Percentiles rank a stretch among this genome's conserved stretches.
Evolutionary conservation across 1,284 basidiomycete genomes (phyloP).

Genomic region (Apiotrichum laibachii): DNA sequence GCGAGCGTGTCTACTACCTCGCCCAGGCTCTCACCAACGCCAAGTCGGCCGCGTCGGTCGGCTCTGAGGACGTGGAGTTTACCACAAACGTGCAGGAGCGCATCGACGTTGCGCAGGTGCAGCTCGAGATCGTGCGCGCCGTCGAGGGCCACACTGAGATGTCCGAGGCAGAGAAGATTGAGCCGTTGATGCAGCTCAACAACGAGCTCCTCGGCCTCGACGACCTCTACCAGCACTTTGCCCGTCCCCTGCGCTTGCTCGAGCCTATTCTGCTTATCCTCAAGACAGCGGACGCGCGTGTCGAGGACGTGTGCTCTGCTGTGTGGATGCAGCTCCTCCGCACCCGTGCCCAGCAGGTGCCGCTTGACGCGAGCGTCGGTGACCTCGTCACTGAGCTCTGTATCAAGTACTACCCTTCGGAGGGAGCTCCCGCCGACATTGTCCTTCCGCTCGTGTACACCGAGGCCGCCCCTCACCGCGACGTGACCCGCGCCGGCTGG

Average conservation of each 20-base stretch:
- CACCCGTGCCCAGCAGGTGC: constrained; percentile 54
- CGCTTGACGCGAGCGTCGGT: constrained; percentile 21
- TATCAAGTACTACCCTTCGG: constrained; percentile 83
- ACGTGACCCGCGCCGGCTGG: constrained; percentile 22
- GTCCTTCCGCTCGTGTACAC: constrained; percentile 40
- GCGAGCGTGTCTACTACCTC: constrained; percentile 77
- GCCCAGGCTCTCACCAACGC: constrained; percentile 93
- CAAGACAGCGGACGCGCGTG: constrained; percentile 87
- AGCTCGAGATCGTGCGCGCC: constrained; percentile 68
- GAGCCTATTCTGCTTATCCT: constrained; percentile 85
- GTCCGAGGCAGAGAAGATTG: constrained; percentile 57
- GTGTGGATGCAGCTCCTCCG: constrained; percentile 88
- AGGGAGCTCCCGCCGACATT: constrained; percentile 55
- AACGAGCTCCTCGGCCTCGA: constrained; percentile 54
- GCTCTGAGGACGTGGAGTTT: constrained; percentile 82
- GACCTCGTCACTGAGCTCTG: constrained; percentile 65
- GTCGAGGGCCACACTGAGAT: constrained; percentile 51
- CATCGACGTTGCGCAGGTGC: constrained; percentile 93
- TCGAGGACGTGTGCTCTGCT: constrained; percentile 72
- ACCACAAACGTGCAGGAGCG: constrained; percentile 91
- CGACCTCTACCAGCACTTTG: constrained; percentile 79
- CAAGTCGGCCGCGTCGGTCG: constrained; percentile 77
- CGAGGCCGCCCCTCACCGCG: constrained; percentile 18
- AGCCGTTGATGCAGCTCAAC: constrained; percentile 61
- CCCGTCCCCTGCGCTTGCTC: constrained; percentile 79